Base-by-base conservation (phyloP, 169 alveolate genomes). In the Plasmodium ovale region DNA sequence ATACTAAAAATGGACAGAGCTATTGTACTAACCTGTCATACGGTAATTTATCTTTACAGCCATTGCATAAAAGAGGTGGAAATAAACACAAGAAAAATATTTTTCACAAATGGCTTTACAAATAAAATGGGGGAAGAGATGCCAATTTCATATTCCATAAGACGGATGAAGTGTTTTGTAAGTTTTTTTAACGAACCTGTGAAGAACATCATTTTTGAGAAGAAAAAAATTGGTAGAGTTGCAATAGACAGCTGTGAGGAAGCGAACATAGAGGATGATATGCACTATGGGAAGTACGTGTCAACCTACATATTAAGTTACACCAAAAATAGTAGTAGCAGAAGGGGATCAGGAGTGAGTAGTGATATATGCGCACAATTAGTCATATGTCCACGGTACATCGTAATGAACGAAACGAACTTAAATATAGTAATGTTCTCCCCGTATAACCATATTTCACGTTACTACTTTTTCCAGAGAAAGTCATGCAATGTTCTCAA, bases 11-110 rank as follows among this genome's bases (percentile, higher is more conserved):
- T 35, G 44, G 37, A 62, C 21, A 33, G 29, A 7, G 69, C 6
- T 21, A 65, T 79, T 14, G 37, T 79, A 12, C 9, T 79, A 25
- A 79, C 89, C 6, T 79, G 89, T 37, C 82, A 79, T 21, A 79
- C 89, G 19, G 1, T 79, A 29, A 65, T 79, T 64, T 65, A 25
- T 51, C 42, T 79, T 10, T 79, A 79, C 27, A 16, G 70, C 27
- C n/a, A 21, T 64, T 21, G n/a, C 23, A 10, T 64, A 29, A 64
- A 64, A 16, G 19, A 33, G n/a, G 31, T 79, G 0, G 71, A 79
- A 39, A 54, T 79, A 19, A 65, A 64, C 27, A 37, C 23, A 56
- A 47, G 65, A 21, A 64, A 69, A 35, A 64, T 79, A 16, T 27
- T 19, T 56, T 79, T 79, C 31, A 16, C 0, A 0, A 65, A 23